Base-by-base conservation (phyloP, 2,329 filamentous ascomycete genomes). In the Alternaria metachromatica region DNA sequence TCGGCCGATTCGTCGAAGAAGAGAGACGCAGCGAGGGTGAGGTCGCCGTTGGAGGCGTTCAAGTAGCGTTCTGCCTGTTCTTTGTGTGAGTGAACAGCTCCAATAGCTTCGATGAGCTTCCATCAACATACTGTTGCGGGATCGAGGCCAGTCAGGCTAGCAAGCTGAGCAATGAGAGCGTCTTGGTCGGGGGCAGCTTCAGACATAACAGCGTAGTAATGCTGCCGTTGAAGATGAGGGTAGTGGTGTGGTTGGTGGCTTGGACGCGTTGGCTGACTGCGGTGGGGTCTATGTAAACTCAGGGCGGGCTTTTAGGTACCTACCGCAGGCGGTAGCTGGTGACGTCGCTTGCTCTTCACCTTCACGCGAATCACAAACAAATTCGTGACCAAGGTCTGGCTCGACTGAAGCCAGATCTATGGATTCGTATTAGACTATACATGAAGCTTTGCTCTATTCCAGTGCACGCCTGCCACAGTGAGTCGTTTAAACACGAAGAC, bases 31-130 rank as follows among this genome's bases (percentile, higher is more conserved):
- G 84, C 83, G 64, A 81, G 75, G 58, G 82, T 80, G 45, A 85
- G 74, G 63, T 84, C 78, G 73, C 83, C 83, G 78, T 84, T 79
- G 60, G 80, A 76, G 9, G 81, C 76, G 66, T 72, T 74, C 56
- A 85, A 78, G 61, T 80, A 80, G 51, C 77, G 76, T 75, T 83
- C 80, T 46, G 83, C 83, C 83, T 85, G 58, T 48, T 45, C 48
- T 43, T 5, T 20, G 60, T 46, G 69, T 79, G 72, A 77, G 73
- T 69, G 63, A 69, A 60, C 50, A 63, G 61, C 65, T 65, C 58
- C 15, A 46, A 50, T 60, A 51, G 58, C 56, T 77, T 77, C 75
- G 58, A 74, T 59, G 69, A 54, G 65, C 62, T 77, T 78, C 74
- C 59, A 53, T 53, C 49, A n/a, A 69, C 73, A 48, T 74, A 72